A percentile compares a stretch with the other conserved stretches of the same genome.
Evolutionary conservation across 139 green algal genomes (phyloP).

Genomic region (Chlorella vulgaris): DNA sequence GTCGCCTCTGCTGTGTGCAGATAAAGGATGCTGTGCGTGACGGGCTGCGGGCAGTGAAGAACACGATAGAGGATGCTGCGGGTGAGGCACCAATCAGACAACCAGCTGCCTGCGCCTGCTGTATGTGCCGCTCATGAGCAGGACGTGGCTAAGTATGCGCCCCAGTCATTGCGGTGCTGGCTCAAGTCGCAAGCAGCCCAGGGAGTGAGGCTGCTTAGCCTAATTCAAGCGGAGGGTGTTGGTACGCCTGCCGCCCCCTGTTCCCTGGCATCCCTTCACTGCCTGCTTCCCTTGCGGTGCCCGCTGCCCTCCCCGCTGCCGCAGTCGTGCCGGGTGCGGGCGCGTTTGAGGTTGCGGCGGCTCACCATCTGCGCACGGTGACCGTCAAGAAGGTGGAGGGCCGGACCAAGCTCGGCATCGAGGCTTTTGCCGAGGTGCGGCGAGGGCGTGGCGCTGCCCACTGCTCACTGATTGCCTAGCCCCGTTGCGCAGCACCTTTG

Average conservation of each 20-base stretch:
- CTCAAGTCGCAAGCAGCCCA: no score
- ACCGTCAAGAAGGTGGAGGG: slow-evolving; percentile 52
- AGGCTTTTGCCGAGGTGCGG: slow-evolving; percentile 91
- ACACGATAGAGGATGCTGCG: slow-evolving; percentile 86
- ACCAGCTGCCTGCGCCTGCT: background rate
- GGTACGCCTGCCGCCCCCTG: background rate
- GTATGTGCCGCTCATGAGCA: no score
- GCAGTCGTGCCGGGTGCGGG: slow-evolving; percentile 84
- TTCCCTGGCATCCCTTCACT: no score
- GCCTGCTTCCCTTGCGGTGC: background rate
- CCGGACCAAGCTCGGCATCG: slow-evolving; percentile 91
- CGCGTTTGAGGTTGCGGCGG: slow-evolving; percentile 93
- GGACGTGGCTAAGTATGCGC: no score
- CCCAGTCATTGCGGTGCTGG: no score
- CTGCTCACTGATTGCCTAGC: background rate
- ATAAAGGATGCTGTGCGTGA: slow-evolving; percentile 99
- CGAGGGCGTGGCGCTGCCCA: background rate
- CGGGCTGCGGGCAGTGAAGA: slow-evolving; percentile 97
- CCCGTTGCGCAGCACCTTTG: background rate
- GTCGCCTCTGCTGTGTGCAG: no score
- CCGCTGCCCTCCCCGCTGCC: background rate
- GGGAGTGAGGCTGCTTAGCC: no score
- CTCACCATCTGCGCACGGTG: slow-evolving; percentile 76
- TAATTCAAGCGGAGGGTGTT: no score
- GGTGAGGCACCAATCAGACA: background rate